Base-by-base conservation (phyloP, 2,329 filamentous ascomycete genomes). In the Colletotrichum filicis region DNA sequence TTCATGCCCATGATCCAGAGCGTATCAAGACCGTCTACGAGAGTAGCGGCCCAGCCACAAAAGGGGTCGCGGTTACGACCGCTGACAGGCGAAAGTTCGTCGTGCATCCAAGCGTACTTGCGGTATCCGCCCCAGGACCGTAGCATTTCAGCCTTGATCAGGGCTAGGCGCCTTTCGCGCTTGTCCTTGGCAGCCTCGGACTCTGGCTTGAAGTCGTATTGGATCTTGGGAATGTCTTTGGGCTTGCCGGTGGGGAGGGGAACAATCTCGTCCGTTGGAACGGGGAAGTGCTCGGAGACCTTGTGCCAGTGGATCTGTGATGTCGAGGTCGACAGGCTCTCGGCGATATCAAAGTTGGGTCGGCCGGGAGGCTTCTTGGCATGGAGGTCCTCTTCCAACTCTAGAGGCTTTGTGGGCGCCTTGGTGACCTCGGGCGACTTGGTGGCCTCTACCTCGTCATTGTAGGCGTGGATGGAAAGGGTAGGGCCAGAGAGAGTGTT, bases 31-130 rank as follows among this genome's bases (percentile, higher is more conserved):
- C 90, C 86, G 84, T 98, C 95, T 5, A 98, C 93, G 74, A 98
- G 81, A 0, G 95, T 97, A 19, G 95, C 95, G 22, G 94, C 94
- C 95, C 95, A 98, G 62, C 93, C 94, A 79, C 95, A 96, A 82
- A 98, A 98, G 0, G 95, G 94, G 79, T 98, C 93, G 22, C 90
- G 90, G 75, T 86, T 90, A 16, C 84, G 85, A 64, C 92, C 92
- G 35, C 90, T 89, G 11, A 96, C 86, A 2, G 97, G 97, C 57
- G 85, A 88, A 19, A 98, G 83, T 84, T 98, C 97, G 79, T 98
- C 97, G 77, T 97, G 94, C 74, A 92, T 90, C 91, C 94, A 97
- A 12, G 95, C 96, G 77, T 92, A 87, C 74, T 91, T 87, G 79
- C 89, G 93, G 83, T 98, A 98, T 46, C 94, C 94, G 4, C 86